phyloP scores from a whole-genome alignment of 495 filamentous ascomycete species.

The Podospora bellae-mahoneyi region DNA sequence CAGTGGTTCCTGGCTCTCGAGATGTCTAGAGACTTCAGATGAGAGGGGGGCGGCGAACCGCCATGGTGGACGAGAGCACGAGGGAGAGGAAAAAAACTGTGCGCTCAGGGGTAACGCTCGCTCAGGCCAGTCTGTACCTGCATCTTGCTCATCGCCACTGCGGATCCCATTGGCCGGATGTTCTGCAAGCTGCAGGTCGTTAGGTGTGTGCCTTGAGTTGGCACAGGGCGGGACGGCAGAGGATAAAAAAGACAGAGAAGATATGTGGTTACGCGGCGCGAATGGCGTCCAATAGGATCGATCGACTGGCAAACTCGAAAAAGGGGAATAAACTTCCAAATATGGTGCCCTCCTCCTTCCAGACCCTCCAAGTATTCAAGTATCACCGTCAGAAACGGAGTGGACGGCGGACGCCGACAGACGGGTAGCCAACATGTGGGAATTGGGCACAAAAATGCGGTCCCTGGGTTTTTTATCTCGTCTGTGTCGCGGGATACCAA shows the following conservation, averaged over 20 bases:
- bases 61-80: not conserved
- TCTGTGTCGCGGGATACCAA: not conserved
- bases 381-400: not conserved
- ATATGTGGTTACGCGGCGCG: not conserved
- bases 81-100: not conserved
- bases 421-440: not conserved
- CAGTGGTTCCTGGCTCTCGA: not conserved
- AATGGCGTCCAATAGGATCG: conserved; percentile 11
- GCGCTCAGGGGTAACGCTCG: not conserved
- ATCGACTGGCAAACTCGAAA: not conserved
- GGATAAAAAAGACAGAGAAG: not conserved
- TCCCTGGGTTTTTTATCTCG: not conserved
- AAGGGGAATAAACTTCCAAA: conserved; percentile 10
- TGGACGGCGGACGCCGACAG: not conserved
- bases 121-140: conserved; percentile 3
- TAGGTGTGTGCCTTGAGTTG: not conserved
- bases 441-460: not conserved
- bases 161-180: conserved; percentile 4
- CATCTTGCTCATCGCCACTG: conserved; percentile 12
- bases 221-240: conserved; percentile 7
- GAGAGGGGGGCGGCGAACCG: conserved; percentile 10
- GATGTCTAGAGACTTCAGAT: not conserved
- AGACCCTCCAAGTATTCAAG: not conserved
- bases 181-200: conserved; percentile 6
- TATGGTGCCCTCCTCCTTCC: not conserved